Evolutionary conservation across 306 rosid genomes (phyloP).

Genomic region (Malus fusca): DNA sequence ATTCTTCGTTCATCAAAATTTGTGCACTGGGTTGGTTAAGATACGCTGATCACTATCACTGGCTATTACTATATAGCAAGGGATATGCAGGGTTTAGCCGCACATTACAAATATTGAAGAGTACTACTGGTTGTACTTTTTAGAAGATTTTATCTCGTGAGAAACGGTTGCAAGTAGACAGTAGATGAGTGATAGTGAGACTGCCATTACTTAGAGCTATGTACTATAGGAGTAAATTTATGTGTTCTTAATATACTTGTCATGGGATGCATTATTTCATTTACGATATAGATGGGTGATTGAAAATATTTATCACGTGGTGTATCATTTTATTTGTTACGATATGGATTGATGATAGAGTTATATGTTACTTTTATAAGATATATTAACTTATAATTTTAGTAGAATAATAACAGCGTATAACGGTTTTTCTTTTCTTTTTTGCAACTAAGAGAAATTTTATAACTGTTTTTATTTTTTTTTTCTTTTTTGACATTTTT

Average conservation of each 20-base stretch:
- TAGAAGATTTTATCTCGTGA: constrained; percentile 44
- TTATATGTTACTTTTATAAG: too few species aligned
- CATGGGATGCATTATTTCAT: too few species aligned
- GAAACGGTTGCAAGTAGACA: constrained; percentile 40
- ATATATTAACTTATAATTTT: too few species aligned
- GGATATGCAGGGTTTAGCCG: not conserved
- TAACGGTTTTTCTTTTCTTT: too few species aligned
- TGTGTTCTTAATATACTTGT: not conserved
- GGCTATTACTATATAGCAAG: not conserved
- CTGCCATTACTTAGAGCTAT: not conserved
- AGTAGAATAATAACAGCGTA: not conserved
- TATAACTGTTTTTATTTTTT: too few species aligned
- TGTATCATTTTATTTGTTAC: too few species aligned
- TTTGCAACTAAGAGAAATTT: not conserved
- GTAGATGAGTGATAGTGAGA: not conserved
- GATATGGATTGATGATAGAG: too few species aligned
- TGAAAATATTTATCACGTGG: too few species aligned
- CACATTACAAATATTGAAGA: constrained; percentile 9
- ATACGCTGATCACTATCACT: not conserved
- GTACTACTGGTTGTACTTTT: constrained; percentile 21
- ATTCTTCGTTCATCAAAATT: not conserved
- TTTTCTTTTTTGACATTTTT: too few species aligned
- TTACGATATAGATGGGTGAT: too few species aligned
- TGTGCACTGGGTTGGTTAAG: not conserved
- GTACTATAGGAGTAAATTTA: not conserved